These are phyloP conservation scores for Pleurotus pulmonarius DNA, from an alignment of 768 basidiomycete genomes.

Conservation along the genomic window DNA sequence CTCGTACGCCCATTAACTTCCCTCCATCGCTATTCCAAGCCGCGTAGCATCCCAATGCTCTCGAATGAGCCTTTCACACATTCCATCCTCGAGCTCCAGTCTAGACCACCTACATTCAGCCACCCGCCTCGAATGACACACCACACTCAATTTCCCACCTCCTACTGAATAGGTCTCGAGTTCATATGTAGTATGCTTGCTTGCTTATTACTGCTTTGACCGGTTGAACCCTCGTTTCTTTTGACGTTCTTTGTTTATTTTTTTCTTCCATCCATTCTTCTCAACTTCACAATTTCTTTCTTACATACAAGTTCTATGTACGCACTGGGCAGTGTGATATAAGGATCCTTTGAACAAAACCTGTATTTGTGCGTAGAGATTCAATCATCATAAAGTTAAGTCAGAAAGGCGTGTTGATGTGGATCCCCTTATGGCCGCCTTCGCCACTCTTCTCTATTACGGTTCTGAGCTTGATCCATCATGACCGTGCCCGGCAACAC, in stretches of 20 bases:
- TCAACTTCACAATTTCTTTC: not conserved
- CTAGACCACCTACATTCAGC: not conserved
- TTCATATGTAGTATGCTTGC: slow-evolving; percentile 2
- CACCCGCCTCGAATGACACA: too few relatives aligned
- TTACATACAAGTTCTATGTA: not conserved
- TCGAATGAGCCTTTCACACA: not conserved
- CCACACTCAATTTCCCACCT: too few relatives aligned
- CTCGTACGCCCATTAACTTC: not conserved
- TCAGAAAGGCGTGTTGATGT: too few relatives aligned
- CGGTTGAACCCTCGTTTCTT: slow-evolving; percentile 5
- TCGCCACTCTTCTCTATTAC: too few relatives aligned
- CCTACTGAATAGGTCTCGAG: not conserved
- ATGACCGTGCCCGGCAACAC: too few relatives aligned
- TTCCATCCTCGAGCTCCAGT: not conserved
- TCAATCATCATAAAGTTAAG: not conserved
- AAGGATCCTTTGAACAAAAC: not conserved
- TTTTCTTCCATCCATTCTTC: not conserved
- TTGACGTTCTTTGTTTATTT: slow-evolving; percentile 4
- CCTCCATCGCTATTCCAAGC: slow-evolving; percentile 4
- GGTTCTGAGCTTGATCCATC: too few relatives aligned
- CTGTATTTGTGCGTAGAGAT: not conserved
- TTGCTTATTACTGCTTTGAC: slow-evolving; percentile 7
- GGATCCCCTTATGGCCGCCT: too few relatives aligned
- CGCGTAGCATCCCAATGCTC: slow-evolving; percentile 4
- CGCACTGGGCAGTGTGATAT: slow-evolving; percentile 6